Evolutionary conservation across 805 yeast genomes (phyloP).

Genomic region (Wickerhamiella qilinensis): DNA sequence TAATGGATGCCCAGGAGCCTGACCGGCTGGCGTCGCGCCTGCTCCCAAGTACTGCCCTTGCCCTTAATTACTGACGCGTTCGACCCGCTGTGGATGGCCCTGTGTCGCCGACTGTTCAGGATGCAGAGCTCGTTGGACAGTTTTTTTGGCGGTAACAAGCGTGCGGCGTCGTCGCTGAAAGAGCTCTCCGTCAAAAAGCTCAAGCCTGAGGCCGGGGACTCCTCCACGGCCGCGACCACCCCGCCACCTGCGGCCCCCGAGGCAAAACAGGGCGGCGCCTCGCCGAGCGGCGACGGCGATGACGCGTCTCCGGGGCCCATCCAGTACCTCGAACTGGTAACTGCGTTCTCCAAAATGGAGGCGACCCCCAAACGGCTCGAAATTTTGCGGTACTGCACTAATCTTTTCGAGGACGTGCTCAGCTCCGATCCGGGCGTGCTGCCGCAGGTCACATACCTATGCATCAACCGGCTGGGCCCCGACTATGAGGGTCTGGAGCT

Average conservation of each 20-base stretch:
- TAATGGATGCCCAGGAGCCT: no score
- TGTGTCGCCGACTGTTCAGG: not conserved
- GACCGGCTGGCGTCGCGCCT: no score
- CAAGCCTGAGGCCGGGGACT: not conserved
- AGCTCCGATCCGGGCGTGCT: slow-evolving; percentile 36
- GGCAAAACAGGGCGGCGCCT: not conserved
- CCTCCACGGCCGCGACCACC: no score
- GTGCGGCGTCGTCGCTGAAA: not conserved
- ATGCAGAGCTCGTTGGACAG: slow-evolving; percentile 1
- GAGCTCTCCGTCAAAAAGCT: not conserved
- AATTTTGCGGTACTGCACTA: slow-evolving; percentile 59
- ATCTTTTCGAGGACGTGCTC: slow-evolving; percentile 52
- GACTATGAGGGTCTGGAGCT: slow-evolving; percentile 90
- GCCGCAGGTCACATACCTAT: slow-evolving; percentile 60
- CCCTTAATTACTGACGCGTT: no score
- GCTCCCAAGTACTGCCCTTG: no score
- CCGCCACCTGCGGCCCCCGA: not conserved
- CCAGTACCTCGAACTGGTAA: slow-evolving; percentile 32
- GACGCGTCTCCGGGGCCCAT: slow-evolving; percentile 7
- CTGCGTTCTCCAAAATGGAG: slow-evolving; percentile 64
- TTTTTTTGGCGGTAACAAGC: not conserved
- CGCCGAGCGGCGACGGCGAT: not conserved
- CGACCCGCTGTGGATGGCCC: not conserved
- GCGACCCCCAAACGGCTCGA: slow-evolving; percentile 68
- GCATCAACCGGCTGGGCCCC: slow-evolving; percentile 82